These are phyloP conservation scores for Rubus idaeus DNA, from an alignment of 306 rosid species.

Conservation along the genomic window DNA sequence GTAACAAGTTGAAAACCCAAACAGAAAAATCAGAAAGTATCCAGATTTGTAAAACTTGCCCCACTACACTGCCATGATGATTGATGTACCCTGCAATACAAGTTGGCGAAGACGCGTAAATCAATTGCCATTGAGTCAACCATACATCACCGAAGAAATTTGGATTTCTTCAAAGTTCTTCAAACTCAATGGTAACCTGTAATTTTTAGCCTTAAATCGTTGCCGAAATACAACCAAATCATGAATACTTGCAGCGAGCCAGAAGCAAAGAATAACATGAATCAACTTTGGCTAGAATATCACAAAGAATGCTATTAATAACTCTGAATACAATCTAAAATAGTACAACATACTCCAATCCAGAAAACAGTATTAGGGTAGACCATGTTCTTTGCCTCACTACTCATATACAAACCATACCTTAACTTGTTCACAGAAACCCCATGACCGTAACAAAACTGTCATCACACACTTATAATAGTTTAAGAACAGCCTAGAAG, in stretches of 20 bases:
- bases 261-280: background rate
- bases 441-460: constrained; percentile 46
- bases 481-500: constrained; percentile 34
- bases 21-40: too few species aligned
- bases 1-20: too few species aligned
- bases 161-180: too few species aligned
- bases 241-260: background rate
- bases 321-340: constrained; percentile 36
- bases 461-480: constrained; percentile 40
- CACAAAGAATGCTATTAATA: constrained; percentile 19
- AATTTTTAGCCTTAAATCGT: too few species aligned
- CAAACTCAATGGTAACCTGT: too few species aligned
- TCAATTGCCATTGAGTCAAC: too few species aligned
- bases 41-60: too few species aligned
- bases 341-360: constrained; percentile 35
- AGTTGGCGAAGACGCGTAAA: too few species aligned
- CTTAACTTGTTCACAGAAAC: constrained; percentile 32
- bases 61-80: too few species aligned
- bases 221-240: background rate
- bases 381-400: constrained; percentile 34
- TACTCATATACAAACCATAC: constrained; percentile 43
- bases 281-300: background rate
- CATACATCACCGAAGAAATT: too few species aligned
- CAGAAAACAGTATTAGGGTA: constrained; percentile 38
- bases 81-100: too few species aligned